These are phyloP conservation scores for Cystobasidium onofrii DNA, from an alignment of 768 basidiomycete species.

Conservation along the genomic window DNA sequence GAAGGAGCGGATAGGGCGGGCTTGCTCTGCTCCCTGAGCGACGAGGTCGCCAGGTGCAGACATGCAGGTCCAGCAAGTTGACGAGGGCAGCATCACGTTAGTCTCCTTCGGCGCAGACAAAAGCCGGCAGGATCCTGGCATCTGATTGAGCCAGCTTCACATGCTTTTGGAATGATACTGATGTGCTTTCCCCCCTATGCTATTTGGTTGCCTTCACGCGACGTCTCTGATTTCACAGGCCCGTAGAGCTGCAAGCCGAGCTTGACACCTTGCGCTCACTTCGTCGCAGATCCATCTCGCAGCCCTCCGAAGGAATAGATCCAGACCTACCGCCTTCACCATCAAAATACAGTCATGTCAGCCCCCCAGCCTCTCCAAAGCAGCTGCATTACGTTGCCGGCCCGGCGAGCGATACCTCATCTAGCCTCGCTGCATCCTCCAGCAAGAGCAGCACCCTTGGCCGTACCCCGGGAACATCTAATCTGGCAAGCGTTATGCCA, in stretches of 20 bases:
- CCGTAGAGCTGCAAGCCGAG: conserved; percentile 33
- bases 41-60: not conserved
- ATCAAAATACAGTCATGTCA: conserved; percentile 32
- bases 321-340: conserved; percentile 41
- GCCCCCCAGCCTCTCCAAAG: conserved; percentile 29
- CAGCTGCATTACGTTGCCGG: conserved; percentile 11
- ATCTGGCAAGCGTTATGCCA: not conserved
- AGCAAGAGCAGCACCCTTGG: conserved; percentile 10
- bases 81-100: conserved; percentile 5
- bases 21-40: not conserved
- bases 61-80: not conserved
- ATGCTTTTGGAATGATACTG: not conserved
- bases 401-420: not conserved
- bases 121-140: not conserved
- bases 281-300: conserved; percentile 38
- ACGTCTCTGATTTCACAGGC: conserved; percentile 3
- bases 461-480: not conserved
- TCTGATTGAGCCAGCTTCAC: not conserved
- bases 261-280: conserved; percentile 34
- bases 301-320: conserved; percentile 39
- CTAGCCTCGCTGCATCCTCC: conserved; percentile 32
- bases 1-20: not conserved
- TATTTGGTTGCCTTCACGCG: not conserved
- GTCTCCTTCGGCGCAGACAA: not conserved
- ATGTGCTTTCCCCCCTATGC: not conserved